Evolutionary conservation across 2,329 filamentous ascomycete genomes (phyloP).

Genomic region (Paecilomyces variotii): DNA sequence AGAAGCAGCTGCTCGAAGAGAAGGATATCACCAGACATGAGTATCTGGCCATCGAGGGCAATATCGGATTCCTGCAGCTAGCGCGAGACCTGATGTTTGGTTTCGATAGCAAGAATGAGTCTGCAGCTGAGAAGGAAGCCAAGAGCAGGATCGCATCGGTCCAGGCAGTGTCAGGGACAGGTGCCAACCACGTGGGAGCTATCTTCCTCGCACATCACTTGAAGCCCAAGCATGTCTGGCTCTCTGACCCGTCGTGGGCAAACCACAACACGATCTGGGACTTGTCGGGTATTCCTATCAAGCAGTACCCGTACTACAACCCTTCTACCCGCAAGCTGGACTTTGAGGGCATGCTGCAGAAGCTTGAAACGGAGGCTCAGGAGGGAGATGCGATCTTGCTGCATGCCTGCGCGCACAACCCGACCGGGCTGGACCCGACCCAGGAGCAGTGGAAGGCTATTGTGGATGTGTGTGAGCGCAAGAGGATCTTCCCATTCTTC

Average conservation of each 20-base stretch:
- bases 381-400: conserved; percentile 78
- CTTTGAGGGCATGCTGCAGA: conserved; percentile 59
- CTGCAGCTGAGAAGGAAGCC: conserved; percentile 16
- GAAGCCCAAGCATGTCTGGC: conserved; percentile 64
- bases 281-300: conserved; percentile 63
- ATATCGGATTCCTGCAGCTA: conserved; percentile 72
- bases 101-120: conserved; percentile 47
- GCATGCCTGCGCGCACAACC: conserved; percentile 95
- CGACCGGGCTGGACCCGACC: conserved; percentile 89
- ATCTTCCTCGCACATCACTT: conserved; percentile 89
- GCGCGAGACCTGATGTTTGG: conserved; percentile 77
- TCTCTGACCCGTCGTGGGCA: conserved; percentile 92
- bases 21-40: conserved; percentile 91
- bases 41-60: conserved; percentile 89
- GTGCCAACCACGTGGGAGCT: conserved; percentile 83
- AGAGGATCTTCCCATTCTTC: conserved; percentile 93
- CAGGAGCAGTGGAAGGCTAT: conserved; percentile 89
- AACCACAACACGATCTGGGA: conserved; percentile 95
- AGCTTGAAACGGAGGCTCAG: conserved; percentile 75
- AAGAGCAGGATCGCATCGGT: conserved; percentile 56
- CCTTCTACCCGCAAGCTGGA: conserved; percentile 43
- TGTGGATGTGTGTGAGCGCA: conserved; percentile 65
- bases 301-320: conserved; percentile 88
- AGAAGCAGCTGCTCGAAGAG: conserved; percentile 61
- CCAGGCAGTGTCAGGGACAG: conserved; percentile 93